These are phyloP conservation scores for Nidularia pulvinata DNA, from an alignment of 768 basidiomycete species.

Conservation along the genomic window DNA sequence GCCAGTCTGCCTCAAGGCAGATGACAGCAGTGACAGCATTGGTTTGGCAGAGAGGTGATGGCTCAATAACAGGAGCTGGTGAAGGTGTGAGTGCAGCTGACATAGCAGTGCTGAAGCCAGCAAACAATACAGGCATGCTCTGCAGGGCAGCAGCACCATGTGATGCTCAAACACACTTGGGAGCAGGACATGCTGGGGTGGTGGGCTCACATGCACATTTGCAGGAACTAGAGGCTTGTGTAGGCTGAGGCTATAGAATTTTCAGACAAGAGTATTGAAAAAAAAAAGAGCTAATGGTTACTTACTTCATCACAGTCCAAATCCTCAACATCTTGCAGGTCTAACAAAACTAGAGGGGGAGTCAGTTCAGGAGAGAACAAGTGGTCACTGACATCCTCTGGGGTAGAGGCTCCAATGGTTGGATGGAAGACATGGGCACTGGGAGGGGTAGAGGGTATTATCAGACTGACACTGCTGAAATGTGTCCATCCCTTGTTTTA, in stretches of 20 bases:
- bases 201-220: background rate
- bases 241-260: background rate
- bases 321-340: background rate
- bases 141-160: slow-evolving; percentile 2
- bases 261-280: background rate
- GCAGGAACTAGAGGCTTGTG: too few species aligned
- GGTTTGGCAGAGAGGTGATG: too few species aligned
- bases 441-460: slow-evolving; percentile 7
- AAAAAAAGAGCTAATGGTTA: background rate
- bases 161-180: background rate
- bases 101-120: background rate
- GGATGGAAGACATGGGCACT: slow-evolving; percentile 8
- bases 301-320: background rate
- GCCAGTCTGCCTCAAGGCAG: too few species aligned
- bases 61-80: background rate
- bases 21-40: too few species aligned
- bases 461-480: slow-evolving; percentile 4
- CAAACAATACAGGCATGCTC: background rate
- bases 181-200: background rate
- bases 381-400: background rate
- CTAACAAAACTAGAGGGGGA: background rate
- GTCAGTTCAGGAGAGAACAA: background rate
- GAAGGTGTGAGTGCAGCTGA: background rate
- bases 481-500: slow-evolving; percentile 15
- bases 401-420: background rate